Evolutionary conservation across 805 yeast genomes (phyloP).

Genomic region (Ogataea philodendri): DNA sequence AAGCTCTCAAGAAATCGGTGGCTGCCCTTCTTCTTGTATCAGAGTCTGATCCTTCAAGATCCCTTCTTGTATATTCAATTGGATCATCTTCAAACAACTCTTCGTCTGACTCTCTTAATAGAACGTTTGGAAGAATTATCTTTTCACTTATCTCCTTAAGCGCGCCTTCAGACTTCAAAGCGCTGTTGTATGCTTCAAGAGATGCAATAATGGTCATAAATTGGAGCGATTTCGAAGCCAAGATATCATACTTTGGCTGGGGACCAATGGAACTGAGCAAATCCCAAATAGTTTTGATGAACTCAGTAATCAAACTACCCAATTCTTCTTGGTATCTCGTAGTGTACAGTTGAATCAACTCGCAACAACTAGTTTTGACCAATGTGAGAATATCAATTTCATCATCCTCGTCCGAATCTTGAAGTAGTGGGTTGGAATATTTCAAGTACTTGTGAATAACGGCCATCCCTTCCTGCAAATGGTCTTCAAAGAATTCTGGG

Average conservation of each 20-base stretch:
- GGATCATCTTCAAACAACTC: slow-evolving; percentile 98
- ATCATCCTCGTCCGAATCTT: slow-evolving; percentile 59
- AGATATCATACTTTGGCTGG: slow-evolving; percentile 77
- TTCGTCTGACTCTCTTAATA: slow-evolving; percentile 82
- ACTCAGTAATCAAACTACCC: slow-evolving; percentile 69
- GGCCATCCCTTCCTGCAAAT: slow-evolving; percentile 71
- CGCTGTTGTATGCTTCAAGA: slow-evolving; percentile 61
- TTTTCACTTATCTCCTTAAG: slow-evolving; percentile 76
- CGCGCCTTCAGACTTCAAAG: slow-evolving; percentile 58
- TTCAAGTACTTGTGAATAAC: slow-evolving; percentile 78
- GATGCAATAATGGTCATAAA: slow-evolving; percentile 81
- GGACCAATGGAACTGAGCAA: slow-evolving; percentile 62
- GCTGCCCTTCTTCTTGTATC: slow-evolving; percentile 91
- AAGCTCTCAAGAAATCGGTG: slow-evolving; percentile 86
- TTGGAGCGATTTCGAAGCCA: slow-evolving; percentile 76
- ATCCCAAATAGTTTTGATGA: slow-evolving; percentile 81
- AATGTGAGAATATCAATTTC: slow-evolving; percentile 67
- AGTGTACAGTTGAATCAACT: slow-evolving; percentile 79
- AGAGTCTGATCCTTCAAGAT: slow-evolving; percentile 90
- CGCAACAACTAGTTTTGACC: slow-evolving; percentile 80
- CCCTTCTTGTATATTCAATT: slow-evolving; percentile 85
- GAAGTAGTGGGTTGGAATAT: slow-evolving; percentile 54
- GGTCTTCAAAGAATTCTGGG: slow-evolving; percentile 96
- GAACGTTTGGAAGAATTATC: slow-evolving; percentile 84
- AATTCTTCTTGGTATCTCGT: slow-evolving; percentile 92